Percentiles rank a stretch among this genome's conserved stretches.
Evolutionary conservation across 2,329 filamentous ascomycete species (phyloP).

Genomic region (Drechmeria coniospora): DNA sequence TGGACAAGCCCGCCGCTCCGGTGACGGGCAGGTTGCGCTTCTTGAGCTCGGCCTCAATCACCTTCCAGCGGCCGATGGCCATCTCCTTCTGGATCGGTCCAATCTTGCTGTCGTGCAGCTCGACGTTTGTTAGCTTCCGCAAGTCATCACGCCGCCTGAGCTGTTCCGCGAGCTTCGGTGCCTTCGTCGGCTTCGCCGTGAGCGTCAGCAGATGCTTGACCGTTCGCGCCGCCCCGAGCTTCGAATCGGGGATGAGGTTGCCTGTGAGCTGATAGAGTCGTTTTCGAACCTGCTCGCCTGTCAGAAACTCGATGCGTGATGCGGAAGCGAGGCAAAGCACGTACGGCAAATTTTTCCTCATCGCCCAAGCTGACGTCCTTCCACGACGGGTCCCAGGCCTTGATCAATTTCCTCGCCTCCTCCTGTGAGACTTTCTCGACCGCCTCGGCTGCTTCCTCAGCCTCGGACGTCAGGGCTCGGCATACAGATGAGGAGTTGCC

Average conservation of each 20-base stretch:
- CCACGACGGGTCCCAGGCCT: conserved; percentile 40
- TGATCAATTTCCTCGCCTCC: conserved; percentile 26
- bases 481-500: conserved; percentile 21
- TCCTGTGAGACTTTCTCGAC: conserved; percentile 15
- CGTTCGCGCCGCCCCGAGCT: conserved; percentile 40
- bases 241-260: conserved; percentile 55
- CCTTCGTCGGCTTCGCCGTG: conserved; percentile 37
- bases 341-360: conserved; percentile 58
- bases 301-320: background rate
- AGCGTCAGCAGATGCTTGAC: conserved; percentile 38
- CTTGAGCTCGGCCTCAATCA: conserved; percentile 56
- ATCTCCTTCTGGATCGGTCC: conserved; percentile 60
- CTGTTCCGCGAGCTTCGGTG: conserved; percentile 46
- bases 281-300: conserved; percentile 55
- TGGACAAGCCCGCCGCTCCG: conserved; percentile 24
- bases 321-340: conserved; percentile 16
- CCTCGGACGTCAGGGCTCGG: conserved; percentile 16
- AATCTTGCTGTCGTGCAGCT: conserved; percentile 46
- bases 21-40: conserved; percentile 44
- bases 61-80: conserved; percentile 60
- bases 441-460: conserved; percentile 9
- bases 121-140: conserved; percentile 49
- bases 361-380: conserved; percentile 41
- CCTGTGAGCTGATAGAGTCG: conserved; percentile 71
- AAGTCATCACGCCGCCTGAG: conserved; percentile 34